These are phyloP conservation scores for Pueraria montana DNA, from an alignment of 306 rosid genomes.

Conservation along the genomic window DNA sequence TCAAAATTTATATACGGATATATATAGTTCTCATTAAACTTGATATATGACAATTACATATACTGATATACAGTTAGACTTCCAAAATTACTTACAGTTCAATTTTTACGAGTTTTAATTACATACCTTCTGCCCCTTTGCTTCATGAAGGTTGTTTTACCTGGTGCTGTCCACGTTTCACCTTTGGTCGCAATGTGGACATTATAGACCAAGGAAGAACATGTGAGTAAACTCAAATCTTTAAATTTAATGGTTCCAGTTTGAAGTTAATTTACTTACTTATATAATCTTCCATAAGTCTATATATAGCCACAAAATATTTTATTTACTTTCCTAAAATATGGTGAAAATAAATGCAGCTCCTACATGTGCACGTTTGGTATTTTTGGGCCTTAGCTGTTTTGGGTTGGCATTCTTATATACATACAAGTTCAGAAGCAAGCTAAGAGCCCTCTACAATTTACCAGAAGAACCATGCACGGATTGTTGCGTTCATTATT, in stretches of 20 bases:
- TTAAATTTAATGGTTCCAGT: too few species aligned
- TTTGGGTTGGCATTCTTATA: conserved; percentile 46
- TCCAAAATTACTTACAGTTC: too few species aligned
- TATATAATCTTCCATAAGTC: too few species aligned
- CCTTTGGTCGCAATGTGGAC: conserved; percentile 47
- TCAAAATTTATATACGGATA: too few species aligned
- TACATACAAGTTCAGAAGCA: conserved; percentile 47
- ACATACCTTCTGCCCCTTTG: neutral
- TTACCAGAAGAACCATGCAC: conserved; percentile 51
- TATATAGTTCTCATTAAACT: too few species aligned
- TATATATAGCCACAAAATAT: neutral
- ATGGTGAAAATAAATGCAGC: neutral
- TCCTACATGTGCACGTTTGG: neutral
- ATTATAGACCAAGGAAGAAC: conserved; percentile 54
- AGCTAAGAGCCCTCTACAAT: conserved; percentile 38
- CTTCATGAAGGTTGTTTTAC: conserved; percentile 48
- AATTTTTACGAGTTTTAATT: neutral
- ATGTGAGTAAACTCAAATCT: conserved; percentile 34
- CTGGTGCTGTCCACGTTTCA: conserved; percentile 46
- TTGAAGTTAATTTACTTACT: too few species aligned
- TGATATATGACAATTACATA: too few species aligned
- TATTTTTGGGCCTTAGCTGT: too few species aligned
- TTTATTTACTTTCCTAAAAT: neutral
- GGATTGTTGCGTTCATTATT: conserved; percentile 49
- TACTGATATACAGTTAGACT: too few species aligned